Base-by-base conservation (phyloP, 2,329 filamentous ascomycete species). In the Cercospora brassicicola region DNA sequence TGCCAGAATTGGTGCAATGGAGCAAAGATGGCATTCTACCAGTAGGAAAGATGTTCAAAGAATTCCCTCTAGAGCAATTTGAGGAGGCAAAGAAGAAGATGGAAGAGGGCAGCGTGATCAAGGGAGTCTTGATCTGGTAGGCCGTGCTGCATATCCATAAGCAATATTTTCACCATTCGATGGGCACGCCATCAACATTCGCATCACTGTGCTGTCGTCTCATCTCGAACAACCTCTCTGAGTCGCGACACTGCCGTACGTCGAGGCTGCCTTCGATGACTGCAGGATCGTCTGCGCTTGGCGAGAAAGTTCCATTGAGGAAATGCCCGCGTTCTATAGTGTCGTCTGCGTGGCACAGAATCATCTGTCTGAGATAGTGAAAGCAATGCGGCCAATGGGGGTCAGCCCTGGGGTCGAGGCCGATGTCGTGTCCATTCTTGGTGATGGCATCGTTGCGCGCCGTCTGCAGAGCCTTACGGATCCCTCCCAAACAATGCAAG, bases 1-100 rank as follows among this genome's bases (percentile, higher is more conserved):
- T 84, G 1, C 82, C 82, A 4, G 72, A 80, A 66, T 78, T 84
- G 78, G 80, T 84, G 5, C 67, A 80, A 36, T 84, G 81, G 82
- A 81, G 80, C 59, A 76, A 76, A 39, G 74, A 81, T 20, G 82
- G 81, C 3, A 79, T 77, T 59, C 78, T 84, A 53, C 81, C 82
- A 1, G 76, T 83, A 65, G 76, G 82, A 13, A 79, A 80, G 71
- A 70, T 84, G 31, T 74, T 81, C 53, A 80, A 77, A 69, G 78
- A 75, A 15, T 84, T 80, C 70, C 65, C 76, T 57, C 79, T 78
- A 4, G 74, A 77, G 28, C 79, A 81, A 6, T 79, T 78, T 65
- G 72, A 76, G 30, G 73, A 70, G 42, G 80, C 78, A 28, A 67
- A 78, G 39, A 64, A 73, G 7, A 79, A 79, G 42, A 81, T 81